These are phyloP conservation scores for Penicillium sclerotiorum DNA, from an alignment of 2,329 filamentous ascomycete species.

Conservation along the genomic window DNA sequence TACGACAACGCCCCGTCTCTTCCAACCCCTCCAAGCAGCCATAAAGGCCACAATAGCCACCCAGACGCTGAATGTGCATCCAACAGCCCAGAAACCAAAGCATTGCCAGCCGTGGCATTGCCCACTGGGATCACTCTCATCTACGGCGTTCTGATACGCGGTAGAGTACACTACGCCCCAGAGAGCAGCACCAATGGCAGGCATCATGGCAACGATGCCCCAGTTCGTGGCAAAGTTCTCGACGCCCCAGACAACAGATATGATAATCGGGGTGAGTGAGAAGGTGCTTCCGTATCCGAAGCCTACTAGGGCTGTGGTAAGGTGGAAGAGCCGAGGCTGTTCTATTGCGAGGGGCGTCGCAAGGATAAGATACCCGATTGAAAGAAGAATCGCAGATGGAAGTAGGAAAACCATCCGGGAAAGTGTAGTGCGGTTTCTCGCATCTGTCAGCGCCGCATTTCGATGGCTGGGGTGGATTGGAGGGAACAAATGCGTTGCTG, in stretches of 20 bases:
- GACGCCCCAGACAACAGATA: conserved; percentile 97
- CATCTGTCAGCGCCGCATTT: conserved; percentile 29
- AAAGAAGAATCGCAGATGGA: conserved; percentile 72
- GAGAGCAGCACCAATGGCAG: conserved; percentile 81
- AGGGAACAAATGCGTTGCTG: conserved; percentile 61
- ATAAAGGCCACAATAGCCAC: conserved; percentile 71
- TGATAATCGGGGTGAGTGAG: conserved; percentile 84
- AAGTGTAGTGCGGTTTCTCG: conserved; percentile 55
- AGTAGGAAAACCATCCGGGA: conserved; percentile 82
- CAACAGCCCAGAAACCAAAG: conserved; percentile 90
- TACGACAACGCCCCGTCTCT: conserved; percentile 71
- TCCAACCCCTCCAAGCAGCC: conserved; percentile 88
- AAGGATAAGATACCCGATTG: conserved; percentile 74
- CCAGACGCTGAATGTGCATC: conserved; percentile 69
- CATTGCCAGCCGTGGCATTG: conserved; percentile 82
- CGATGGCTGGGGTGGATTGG: conserved; percentile 49
- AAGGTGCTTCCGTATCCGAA: conserved; percentile 93
- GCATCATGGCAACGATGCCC: conserved; percentile 91
- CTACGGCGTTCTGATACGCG: conserved; percentile 42
- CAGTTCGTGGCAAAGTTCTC: conserved; percentile 99
- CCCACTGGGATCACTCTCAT: conserved; percentile 46
- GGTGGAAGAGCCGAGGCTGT: conserved; percentile 78
- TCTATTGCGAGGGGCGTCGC: conserved; percentile 79
- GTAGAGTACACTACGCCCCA: conserved; percentile 87
- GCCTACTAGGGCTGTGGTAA: conserved; percentile 81